Base-by-base conservation (phyloP, 208 protist genomes). In the Leishmania guyanensis region DNA sequence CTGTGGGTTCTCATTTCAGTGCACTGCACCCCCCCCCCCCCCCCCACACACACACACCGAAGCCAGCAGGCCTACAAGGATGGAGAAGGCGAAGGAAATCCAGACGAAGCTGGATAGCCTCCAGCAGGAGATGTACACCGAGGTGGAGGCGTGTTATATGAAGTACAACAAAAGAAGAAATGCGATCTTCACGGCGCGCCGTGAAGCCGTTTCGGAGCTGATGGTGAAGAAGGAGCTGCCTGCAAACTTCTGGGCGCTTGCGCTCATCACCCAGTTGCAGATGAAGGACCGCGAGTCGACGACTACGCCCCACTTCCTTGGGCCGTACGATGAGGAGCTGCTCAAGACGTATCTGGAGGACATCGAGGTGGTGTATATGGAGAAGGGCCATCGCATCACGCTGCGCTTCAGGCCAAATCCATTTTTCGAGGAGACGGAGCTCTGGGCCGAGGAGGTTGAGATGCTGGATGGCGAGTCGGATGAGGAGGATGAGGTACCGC, bases 401-500 rank as follows among this genome's bases (percentile, higher is more conserved):
- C 76, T 96, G 16, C 62, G 29, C 33, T 96, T 96, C 80, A 74
- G 65, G 20, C 76, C 83, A 8, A 96, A 96, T 81, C 90, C 90
- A 4, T 96, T 92, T 79, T 96, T 96, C 79, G 87, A 94, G 81
- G 91, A 95, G 82, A 88, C 81, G 53, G 86, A 92, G 80, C 86
- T 96, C 33, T 96, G 90, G 88, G 91, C 89, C 4, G 89, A 95
- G 84, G 54, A 75, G 33, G 68, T 77, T 50, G 78, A 84, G 48
- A 64, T 70, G 39, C 16, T 84, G 65, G 68, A 64, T 6, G 70
- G 68, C 0, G 79, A 69, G 17, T 78, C 80, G 26, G 81, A 85
- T 3, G 79, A 87, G 26, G 79, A 82, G 29, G 71, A 54, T 14
- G 60, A 77, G 50, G 6, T 36, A 62, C 73, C 75, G 50, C 68